Evolutionary conservation across 257 asterid species (phyloP).

Genomic region (Gentiana dahurica): DNA sequence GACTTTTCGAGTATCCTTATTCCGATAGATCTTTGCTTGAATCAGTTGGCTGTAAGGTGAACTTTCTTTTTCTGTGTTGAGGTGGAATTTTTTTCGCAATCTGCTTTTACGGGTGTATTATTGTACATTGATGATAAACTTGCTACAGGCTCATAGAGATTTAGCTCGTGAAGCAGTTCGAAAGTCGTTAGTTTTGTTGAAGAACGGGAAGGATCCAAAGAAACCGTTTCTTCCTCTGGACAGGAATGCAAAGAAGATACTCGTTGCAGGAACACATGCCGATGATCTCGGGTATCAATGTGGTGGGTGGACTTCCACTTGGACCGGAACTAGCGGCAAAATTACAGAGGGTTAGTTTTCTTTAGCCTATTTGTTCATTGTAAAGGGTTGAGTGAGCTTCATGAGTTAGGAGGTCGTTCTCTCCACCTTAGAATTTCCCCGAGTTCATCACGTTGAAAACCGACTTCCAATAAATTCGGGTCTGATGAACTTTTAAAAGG

Average conservation of each 20-base stretch:
- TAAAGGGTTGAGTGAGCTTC: too few relatives aligned
- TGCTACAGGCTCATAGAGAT: constrained; percentile 48
- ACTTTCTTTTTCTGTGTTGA: constrained; percentile 9
- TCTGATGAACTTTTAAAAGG: too few relatives aligned
- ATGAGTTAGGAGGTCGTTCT: too few relatives aligned
- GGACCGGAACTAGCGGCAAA: constrained; percentile 85
- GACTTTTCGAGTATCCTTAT: constrained; percentile 71
- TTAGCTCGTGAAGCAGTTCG: constrained; percentile 91
- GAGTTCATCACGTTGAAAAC: too few relatives aligned
- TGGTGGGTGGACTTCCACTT: constrained; percentile 92
- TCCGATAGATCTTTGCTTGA: constrained; percentile 73
- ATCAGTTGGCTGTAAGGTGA: constrained; percentile 89
- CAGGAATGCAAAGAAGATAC: constrained; percentile 61
- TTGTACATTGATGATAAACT: background rate
- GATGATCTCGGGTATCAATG: constrained; percentile 98
- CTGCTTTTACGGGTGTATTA: background rate
- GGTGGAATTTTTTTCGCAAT: constrained; percentile 3
- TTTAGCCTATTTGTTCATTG: too few relatives aligned
- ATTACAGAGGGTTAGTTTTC: constrained; percentile 61
- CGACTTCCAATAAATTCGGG: too few relatives aligned
- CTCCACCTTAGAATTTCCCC: too few relatives aligned
- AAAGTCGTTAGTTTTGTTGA: constrained; percentile 77
- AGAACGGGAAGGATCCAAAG: constrained; percentile 81
- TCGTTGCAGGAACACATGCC: constrained; percentile 88
- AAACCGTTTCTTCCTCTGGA: constrained; percentile 74